phyloP scores from a whole-genome alignment of 1,139 yeast species.

The Lodderomyces oxycetoniae region DNA sequence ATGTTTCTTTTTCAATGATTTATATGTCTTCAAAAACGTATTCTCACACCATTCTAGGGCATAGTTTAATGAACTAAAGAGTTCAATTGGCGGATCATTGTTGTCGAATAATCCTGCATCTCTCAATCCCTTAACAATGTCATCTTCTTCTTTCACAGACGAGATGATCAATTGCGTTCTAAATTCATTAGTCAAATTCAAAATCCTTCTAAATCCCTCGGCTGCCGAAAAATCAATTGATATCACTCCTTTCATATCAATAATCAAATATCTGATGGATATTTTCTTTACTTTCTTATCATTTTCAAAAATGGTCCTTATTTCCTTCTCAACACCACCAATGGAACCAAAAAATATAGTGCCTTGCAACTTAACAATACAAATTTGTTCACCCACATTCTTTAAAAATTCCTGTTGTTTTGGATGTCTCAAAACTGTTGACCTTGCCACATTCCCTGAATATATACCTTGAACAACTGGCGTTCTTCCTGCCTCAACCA shows the following conservation, averaged over 20 bases:
- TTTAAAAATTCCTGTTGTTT: conserved; percentile 80
- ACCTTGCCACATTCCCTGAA: conserved; percentile 84
- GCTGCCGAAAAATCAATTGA: conserved; percentile 94
- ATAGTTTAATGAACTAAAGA: conserved; percentile 72
- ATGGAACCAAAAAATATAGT: conserved; percentile 91
- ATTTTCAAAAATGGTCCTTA: conserved; percentile 62
- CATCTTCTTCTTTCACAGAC: conserved; percentile 62
- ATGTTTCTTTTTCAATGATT: conserved; percentile 22
- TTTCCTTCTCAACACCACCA: conserved; percentile 78
- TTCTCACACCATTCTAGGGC: conserved; percentile 98
- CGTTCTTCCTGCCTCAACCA: conserved; percentile 81
- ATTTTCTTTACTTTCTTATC: conserved; percentile 41
- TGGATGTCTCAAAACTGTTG: conserved; percentile 90
- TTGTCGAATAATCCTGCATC: conserved; percentile 69
- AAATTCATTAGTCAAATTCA: conserved; percentile 68
- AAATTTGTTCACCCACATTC: conserved; percentile 87
- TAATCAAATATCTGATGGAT: conserved; percentile 71
- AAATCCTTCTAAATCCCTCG: conserved; percentile 87
- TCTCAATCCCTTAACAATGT: conserved; percentile 57
- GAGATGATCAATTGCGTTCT: conserved; percentile 71
- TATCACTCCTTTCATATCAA: conserved; percentile 79
- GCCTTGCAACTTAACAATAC: conserved; percentile 82
- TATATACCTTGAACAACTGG: conserved; percentile 80
- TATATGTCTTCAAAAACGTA: conserved; percentile 70
- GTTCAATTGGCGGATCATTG: conserved; percentile 44